Percentiles rank a stretch among this genome's conserved stretches.
phyloP scores from a whole-genome alignment of 2,329 filamentous ascomycete genomes.

The Aspergillus novofumigatus region DNA sequence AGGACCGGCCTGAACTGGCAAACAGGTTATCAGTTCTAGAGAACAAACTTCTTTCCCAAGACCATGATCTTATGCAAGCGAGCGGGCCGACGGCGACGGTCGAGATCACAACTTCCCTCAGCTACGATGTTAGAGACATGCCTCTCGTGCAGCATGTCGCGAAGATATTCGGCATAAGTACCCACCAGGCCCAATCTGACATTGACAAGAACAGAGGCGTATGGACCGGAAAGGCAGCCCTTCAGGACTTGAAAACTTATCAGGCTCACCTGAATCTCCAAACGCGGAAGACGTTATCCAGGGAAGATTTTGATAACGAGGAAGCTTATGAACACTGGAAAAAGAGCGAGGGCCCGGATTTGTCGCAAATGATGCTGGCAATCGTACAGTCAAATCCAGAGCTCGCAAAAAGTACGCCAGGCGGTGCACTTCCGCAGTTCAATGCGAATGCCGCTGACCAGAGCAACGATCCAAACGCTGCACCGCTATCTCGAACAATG shows the following conservation, averaged over 20 bases:
- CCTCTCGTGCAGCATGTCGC: constrained; percentile 82
- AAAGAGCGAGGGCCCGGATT: constrained; percentile 76
- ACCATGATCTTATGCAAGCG: constrained; percentile 75
- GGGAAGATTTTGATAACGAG: constrained; percentile 84
- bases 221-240: constrained; percentile 89
- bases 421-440: constrained; percentile 55
- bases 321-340: constrained; percentile 89
- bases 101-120: constrained; percentile 78
- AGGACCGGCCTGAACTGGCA: constrained; percentile 80
- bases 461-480: constrained; percentile 39
- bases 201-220: constrained; percentile 73
- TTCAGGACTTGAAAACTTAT: constrained; percentile 89
- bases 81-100: constrained; percentile 60
- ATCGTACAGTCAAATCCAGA: constrained; percentile 83
- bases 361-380: constrained; percentile 90
- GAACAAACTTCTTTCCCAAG: constrained; percentile 88
- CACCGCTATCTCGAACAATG: constrained; percentile 44
- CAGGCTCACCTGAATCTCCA: constrained; percentile 82
- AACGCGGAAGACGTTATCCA: constrained; percentile 69
- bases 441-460: constrained; percentile 40
- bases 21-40: constrained; percentile 75
- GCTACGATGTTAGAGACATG: constrained; percentile 96
- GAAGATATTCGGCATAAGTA: constrained; percentile 75
- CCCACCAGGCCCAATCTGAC: constrained; percentile 77
- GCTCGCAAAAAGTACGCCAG: constrained; percentile 70